These are phyloP conservation scores for Aspergillus pseudonomiae DNA, from an alignment of 2,329 filamentous ascomycete genomes.

Conservation along the genomic window DNA sequence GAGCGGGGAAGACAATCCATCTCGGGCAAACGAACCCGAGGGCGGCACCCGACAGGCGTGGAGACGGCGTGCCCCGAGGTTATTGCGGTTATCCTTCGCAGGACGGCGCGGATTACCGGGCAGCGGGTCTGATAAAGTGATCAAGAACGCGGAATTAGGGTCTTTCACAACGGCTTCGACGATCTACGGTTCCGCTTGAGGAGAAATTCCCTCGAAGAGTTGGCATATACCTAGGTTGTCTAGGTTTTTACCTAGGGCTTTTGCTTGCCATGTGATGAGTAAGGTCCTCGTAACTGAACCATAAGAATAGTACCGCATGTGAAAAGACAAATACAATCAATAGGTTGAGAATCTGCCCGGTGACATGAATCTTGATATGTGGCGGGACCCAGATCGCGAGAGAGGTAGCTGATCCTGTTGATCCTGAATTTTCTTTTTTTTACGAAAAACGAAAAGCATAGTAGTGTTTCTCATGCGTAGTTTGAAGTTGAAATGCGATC, in stretches of 20 bases:
- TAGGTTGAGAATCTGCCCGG: not conserved
- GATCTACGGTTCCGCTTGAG: not conserved
- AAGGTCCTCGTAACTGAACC: not conserved
- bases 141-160: slow-evolving; percentile 11
- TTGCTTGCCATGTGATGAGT: not conserved
- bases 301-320: not conserved
- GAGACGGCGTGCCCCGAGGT: slow-evolving; percentile 26
- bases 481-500: not conserved
- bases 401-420: not conserved
- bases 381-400: not conserved
- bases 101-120: not conserved
- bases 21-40: slow-evolving; percentile 25
- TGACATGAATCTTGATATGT: not conserved
- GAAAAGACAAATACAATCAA: not conserved
- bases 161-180: not conserved
- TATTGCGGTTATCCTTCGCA: slow-evolving; percentile 25
- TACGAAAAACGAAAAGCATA: not conserved
- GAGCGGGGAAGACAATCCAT: slow-evolving; percentile 5
- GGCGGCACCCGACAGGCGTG: slow-evolving; percentile 23
- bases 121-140: not conserved
- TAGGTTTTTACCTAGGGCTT: not conserved
- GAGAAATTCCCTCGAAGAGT: not conserved
- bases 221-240: not conserved
- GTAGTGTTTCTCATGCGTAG: not conserved
- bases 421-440: not conserved